Percentiles rank a stretch among this genome's conserved stretches.
These are phyloP conservation scores for Tagetes patula DNA, from an alignment of 129 eudicot species.

Conservation along the genomic window DNA sequence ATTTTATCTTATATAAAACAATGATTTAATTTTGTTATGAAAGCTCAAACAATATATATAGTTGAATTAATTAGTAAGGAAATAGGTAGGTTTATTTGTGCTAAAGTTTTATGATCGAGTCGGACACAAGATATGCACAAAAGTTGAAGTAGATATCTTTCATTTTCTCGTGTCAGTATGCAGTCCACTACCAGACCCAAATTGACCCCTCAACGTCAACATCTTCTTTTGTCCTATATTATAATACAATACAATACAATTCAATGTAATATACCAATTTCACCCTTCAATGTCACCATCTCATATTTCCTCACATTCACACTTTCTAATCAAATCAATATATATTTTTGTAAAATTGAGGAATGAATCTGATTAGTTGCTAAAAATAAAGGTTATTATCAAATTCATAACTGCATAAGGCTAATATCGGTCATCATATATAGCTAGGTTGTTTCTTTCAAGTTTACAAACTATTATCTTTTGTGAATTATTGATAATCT, in stretches of 20 bases:
- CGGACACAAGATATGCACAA: slow-evolving; percentile 19
- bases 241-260: neutral
- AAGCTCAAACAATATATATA: no score
- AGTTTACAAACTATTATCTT: neutral
- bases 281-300: slow-evolving; percentile 2
- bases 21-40: no score
- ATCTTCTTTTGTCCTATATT: slow-evolving; percentile 19
- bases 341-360: neutral
- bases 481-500: neutral
- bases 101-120: slow-evolving; percentile 3
- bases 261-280: neutral
- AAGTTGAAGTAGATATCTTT: slow-evolving; percentile 35
- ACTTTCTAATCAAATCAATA: neutral
- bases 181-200: slow-evolving; percentile 39
- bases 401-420: neutral
- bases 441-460: neutral
- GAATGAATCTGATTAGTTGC: neutral
- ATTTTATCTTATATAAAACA: no score
- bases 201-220: slow-evolving; percentile 38
- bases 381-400: neutral
- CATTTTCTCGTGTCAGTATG: slow-evolving; percentile 31
- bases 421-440: neutral
- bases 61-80: no score
- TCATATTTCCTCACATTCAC: neutral
- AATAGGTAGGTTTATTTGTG: neutral